Percentiles rank a stretch among this genome's conserved stretches.
phyloP scores from a whole-genome alignment of 2,329 filamentous ascomycete species.

The Paradendryphiella salina region DNA sequence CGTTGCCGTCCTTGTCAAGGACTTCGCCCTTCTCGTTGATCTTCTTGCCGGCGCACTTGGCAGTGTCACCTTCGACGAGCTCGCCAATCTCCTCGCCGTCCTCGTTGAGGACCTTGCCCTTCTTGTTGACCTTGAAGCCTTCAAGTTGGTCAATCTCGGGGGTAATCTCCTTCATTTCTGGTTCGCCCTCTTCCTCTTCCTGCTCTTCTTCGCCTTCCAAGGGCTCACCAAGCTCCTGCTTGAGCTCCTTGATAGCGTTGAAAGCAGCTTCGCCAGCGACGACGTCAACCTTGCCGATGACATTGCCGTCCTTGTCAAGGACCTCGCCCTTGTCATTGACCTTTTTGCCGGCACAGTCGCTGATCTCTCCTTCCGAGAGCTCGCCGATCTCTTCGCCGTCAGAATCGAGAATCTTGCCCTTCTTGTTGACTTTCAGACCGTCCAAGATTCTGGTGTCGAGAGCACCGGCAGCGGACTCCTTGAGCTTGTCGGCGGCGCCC shows the following conservation, averaged over 20 bases:
- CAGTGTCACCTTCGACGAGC: conserved; percentile 60
- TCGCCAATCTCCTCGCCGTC: conserved; percentile 59
- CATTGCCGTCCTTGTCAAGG: conserved; percentile 55
- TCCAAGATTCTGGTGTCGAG: conserved; percentile 55
- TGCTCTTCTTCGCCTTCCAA: conserved; percentile 12
- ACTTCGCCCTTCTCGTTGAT: conserved; percentile 67
- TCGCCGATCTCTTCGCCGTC: conserved; percentile 57
- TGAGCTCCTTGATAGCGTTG: conserved; percentile 54
- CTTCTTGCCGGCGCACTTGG: conserved; percentile 67
- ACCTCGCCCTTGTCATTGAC: conserved; percentile 57
- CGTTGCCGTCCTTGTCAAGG: conserved; percentile 64
- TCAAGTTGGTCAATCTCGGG: conserved; percentile 55
- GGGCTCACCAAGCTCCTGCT: conserved; percentile 52
- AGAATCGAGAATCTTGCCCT: conserved; percentile 57
- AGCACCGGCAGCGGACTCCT: conserved; percentile 45
- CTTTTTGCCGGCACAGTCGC: conserved; percentile 52
- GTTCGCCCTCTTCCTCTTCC: conserved; percentile 24
- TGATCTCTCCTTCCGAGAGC: conserved; percentile 52
- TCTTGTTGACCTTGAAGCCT: conserved; percentile 63
- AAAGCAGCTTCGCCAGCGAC: conserved; percentile 56
- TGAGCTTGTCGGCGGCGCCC: conserved; percentile 53
- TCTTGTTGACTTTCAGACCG: conserved; percentile 61
- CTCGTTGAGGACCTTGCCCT: conserved; percentile 57
- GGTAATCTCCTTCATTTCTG: conserved; percentile 49
- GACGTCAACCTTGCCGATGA: conserved; percentile 55